Conservation (phyloP, 768 basidiomycete genomes). For the Neoboletus magnificus region DNA sequence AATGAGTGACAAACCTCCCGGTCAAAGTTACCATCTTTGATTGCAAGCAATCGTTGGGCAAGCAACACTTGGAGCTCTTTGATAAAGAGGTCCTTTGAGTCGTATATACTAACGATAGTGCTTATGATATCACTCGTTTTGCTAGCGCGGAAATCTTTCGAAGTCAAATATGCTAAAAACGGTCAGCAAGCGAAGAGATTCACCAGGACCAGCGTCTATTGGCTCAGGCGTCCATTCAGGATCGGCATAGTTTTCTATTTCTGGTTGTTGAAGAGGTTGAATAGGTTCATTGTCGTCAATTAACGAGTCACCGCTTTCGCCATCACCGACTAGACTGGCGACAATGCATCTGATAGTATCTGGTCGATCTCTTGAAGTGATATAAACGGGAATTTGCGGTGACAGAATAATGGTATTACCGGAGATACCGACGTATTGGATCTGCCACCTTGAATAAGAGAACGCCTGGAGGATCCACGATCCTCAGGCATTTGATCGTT, state of each 20-base stretch:
- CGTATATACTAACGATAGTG: constrained; percentile 95
- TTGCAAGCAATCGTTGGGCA: constrained; percentile 78
- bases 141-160: constrained; percentile 82
- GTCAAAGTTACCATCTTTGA: constrained; percentile 78
- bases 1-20: constrained; percentile 43
- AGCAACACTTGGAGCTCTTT: constrained; percentile 92
- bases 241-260: constrained; percentile 85
- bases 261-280: constrained; percentile 67
- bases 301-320: constrained; percentile 74
- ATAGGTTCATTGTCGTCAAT: constrained; percentile 83
- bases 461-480: constrained; percentile 91
- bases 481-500: constrained; percentile 85
- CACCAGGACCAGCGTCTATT: constrained; percentile 92
- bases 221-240: constrained; percentile 96
- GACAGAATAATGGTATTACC: constrained; percentile 42
- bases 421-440: constrained; percentile 84
- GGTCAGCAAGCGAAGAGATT: constrained; percentile 11
- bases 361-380: constrained; percentile 60
- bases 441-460: constrained; percentile 91
- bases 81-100: constrained; percentile 93
- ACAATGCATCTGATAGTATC: constrained; percentile 96
- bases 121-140: constrained; percentile 93
- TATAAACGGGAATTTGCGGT: neutral
- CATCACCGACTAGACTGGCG: constrained; percentile 83
- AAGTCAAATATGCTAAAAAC: neutral